Evolutionary conservation across 2,329 filamentous ascomycete species (phyloP).

Genomic region (Niveomyces coronatus): DNA sequence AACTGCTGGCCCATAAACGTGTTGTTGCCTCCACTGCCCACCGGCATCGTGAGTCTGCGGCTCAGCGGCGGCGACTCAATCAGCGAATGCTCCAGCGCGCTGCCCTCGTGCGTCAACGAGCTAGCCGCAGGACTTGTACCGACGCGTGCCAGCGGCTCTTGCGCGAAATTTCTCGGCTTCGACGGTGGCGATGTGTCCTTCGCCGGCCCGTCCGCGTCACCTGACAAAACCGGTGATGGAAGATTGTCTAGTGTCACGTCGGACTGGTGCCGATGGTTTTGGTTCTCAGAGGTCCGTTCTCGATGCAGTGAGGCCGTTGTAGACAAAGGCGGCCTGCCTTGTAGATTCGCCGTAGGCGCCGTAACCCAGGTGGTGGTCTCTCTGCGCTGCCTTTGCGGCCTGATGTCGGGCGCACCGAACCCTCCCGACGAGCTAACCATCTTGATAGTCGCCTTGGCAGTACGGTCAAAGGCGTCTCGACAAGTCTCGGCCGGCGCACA

Average conservation of each 20-base stretch:
- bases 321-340: slow-evolving; percentile 14
- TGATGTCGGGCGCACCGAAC: slow-evolving; percentile 44
- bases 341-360: slow-evolving; percentile 15
- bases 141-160: slow-evolving; percentile 19
- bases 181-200: slow-evolving; percentile 30
- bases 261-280: slow-evolving; percentile 18
- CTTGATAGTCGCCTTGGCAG: slow-evolving; percentile 88
- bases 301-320: slow-evolving; percentile 17
- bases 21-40: slow-evolving; percentile 16
- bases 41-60: slow-evolving; percentile 26
- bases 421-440: slow-evolving; percentile 86
- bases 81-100: slow-evolving; percentile 30
- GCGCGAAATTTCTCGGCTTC: slow-evolving; percentile 27
- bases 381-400: slow-evolving; percentile 18
- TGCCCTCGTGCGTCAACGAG: slow-evolving; percentile 19
- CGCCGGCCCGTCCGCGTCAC: slow-evolving; percentile 25
- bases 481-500: slow-evolving; percentile 93
- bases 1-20: slow-evolving; percentile 25
- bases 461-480: slow-evolving; percentile 86
- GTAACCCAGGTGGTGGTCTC: slow-evolving; percentile 21
- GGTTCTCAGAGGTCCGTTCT: slow-evolving; percentile 14
- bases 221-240: slow-evolving; percentile 31
- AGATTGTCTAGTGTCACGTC: slow-evolving; percentile 28
- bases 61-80: slow-evolving; percentile 34
- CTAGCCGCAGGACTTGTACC: slow-evolving; percentile 22